These are phyloP conservation scores for Salix purpurea DNA, from an alignment of 345 rosid genomes.

Conservation along the genomic window DNA sequence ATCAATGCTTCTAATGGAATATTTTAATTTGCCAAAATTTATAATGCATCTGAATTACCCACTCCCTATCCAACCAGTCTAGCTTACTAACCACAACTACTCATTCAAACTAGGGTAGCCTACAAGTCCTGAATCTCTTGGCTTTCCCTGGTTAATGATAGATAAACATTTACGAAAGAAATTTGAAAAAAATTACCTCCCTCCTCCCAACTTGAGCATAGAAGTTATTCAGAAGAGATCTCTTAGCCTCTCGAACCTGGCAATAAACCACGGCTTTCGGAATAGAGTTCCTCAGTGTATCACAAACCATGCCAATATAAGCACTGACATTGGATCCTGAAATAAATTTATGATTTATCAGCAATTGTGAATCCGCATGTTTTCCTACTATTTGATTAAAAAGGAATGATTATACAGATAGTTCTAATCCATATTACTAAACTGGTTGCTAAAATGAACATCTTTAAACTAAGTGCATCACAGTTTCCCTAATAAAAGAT, in stretches of 20 bases:
- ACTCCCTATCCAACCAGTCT: too few species aligned
- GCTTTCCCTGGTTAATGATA: neutral
- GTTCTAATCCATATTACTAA: neutral
- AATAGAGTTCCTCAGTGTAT: slow-evolving; percentile 78
- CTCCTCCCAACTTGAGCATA: slow-evolving; percentile 85
- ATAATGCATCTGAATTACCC: too few species aligned
- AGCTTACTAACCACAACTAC: too few species aligned
- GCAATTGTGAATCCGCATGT: neutral
- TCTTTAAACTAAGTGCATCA: neutral
- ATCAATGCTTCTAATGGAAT: too few species aligned
- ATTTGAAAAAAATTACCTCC: slow-evolving; percentile 55
- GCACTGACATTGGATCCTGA: slow-evolving; percentile 90
- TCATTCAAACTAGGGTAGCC: too few species aligned
- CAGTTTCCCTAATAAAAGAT: neutral
- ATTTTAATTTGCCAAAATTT: too few species aligned
- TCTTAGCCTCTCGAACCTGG: slow-evolving; percentile 92
- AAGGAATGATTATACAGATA: neutral
- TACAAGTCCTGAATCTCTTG: too few species aligned
- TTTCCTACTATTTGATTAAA: neutral
- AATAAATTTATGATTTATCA: slow-evolving; percentile 15
- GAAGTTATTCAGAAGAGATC: slow-evolving; percentile 78
- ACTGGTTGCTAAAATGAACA: neutral
- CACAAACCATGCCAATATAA: slow-evolving; percentile 89
- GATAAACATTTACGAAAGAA: neutral
- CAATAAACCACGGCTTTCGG: slow-evolving; percentile 97